A percentile compares a stretch with the other conserved stretches of the same genome.
Evolutionary conservation across 2,329 filamentous ascomycete species (phyloP).

Genomic region (Cadophora malorum): DNA sequence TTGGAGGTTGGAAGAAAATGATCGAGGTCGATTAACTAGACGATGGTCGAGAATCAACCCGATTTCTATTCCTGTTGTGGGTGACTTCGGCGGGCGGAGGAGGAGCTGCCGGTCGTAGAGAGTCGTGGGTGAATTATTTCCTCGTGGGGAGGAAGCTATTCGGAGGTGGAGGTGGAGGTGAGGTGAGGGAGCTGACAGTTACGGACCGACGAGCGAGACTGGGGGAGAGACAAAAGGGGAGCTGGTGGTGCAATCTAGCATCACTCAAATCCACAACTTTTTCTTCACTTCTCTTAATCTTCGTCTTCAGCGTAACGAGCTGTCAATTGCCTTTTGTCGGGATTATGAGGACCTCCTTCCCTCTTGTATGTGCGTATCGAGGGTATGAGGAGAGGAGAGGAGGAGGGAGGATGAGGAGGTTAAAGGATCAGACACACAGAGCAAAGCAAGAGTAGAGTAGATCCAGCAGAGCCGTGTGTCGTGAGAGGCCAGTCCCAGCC

Average conservation of each 20-base stretch:
- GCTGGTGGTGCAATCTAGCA: conserved; percentile 33
- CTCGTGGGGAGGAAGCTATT: conserved; percentile 27
- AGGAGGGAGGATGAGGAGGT: conserved; percentile 29
- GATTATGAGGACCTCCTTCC: conserved; percentile 31
- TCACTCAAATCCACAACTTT: conserved; percentile 20
- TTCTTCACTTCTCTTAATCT: conserved; percentile 10
- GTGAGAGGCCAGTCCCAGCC: background rate
- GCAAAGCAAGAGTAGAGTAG: conserved; percentile 17
- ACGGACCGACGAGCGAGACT: conserved; percentile 39
- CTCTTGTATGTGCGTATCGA: conserved; percentile 30
- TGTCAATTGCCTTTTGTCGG: conserved; percentile 35
- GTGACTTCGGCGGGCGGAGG: conserved; percentile 14
- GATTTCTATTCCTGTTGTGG: background rate
- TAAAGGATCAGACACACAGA: conserved; percentile 25
- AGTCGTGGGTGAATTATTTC: conserved; percentile 29
- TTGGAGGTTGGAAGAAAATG: conserved; percentile 13
- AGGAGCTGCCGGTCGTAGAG: conserved; percentile 16
- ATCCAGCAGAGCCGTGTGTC: background rate
- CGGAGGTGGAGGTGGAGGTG: background rate
- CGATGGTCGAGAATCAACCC: conserved; percentile 13
- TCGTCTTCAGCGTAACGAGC: conserved; percentile 35
- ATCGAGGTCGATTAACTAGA: conserved; percentile 10
- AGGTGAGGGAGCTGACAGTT: conserved; percentile 36
- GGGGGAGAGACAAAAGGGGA: conserved; percentile 17
- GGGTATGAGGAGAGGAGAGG: conserved; percentile 30